Evolutionary conservation across 345 rosid genomes (phyloP).

Genomic region (Moricandia moricandioides): DNA sequence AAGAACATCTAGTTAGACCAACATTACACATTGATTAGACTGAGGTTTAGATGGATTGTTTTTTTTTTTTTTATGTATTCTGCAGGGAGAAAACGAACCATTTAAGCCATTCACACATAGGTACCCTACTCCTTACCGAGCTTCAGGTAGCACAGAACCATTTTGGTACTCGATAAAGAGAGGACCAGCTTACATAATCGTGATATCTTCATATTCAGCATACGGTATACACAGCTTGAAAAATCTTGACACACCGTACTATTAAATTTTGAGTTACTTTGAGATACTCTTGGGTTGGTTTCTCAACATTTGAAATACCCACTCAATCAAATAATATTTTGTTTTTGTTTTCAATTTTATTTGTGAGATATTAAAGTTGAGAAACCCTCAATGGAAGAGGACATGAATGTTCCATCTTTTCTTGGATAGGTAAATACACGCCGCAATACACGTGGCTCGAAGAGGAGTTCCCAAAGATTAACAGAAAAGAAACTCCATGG

Average conservation of each 20-base stretch:
- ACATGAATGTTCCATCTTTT: neutral
- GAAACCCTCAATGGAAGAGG: too few relatives aligned
- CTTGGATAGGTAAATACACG: constrained; percentile 63
- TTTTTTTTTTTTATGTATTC: neutral
- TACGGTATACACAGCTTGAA: constrained; percentile 46
- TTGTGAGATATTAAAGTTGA: neutral
- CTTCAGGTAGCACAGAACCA: constrained; percentile 70
- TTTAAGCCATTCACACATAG: constrained; percentile 72
- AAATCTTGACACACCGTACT: neutral
- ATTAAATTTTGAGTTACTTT: too few relatives aligned
- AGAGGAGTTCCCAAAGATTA: constrained; percentile 71
- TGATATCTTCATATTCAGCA: constrained; percentile 83
- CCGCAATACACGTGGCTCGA: constrained; percentile 81
- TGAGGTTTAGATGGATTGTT: constrained; percentile 11
- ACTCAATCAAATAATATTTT: too few relatives aligned
- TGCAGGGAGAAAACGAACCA: constrained; percentile 82
- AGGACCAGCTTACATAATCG: constrained; percentile 80
- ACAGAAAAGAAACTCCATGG: constrained; percentile 89
- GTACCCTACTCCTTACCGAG: constrained; percentile 65
- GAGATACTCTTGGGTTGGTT: too few relatives aligned
- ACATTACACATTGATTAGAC: neutral
- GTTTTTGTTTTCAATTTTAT: too few relatives aligned
- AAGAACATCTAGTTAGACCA: too few relatives aligned
- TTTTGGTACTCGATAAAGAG: constrained; percentile 97
- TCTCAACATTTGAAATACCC: too few relatives aligned